A percentile compares a stretch with the other conserved stretches of the same genome.
phyloP scores from a whole-genome alignment of 2,329 filamentous ascomycete genomes.

The Tolypocladium guangdongense region DNA sequence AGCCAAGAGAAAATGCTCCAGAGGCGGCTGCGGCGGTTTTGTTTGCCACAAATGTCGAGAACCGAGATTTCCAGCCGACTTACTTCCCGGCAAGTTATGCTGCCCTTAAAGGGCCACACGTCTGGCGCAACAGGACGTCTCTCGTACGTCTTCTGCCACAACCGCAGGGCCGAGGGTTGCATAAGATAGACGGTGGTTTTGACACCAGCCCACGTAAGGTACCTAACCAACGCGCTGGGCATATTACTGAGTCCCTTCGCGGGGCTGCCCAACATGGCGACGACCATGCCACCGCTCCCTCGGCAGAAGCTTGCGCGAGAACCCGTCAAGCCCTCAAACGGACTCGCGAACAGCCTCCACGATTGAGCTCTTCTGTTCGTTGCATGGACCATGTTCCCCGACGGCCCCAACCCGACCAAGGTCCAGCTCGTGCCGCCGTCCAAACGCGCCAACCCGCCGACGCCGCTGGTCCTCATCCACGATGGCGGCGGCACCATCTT shows the following conservation, averaged over 20 bases:
- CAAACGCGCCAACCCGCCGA: constrained; percentile 7
- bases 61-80: no score
- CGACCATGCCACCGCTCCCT: background rate
- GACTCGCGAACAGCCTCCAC: background rate
- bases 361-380: background rate
- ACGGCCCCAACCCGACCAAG: constrained; percentile 14
- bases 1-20: no score
- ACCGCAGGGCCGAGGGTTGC: no score
- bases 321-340: background rate
- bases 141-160: no score
- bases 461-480: constrained; percentile 18
- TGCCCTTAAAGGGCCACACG: no score
- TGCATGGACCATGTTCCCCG: constrained; percentile 8
- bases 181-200: no score
- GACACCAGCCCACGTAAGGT: background rate
- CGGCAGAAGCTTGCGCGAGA: background rate
- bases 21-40: no score
- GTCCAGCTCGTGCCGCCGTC: constrained; percentile 9
- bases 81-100: no score
- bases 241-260: background rate
- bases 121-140: no score
- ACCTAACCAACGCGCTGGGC: background rate
- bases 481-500: constrained; percentile 21
- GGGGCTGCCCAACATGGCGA: background rate
- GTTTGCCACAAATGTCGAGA: no score